Evolutionary conservation across 75 land plant species (phyloP).

Genomic region (Larix kaempferi): DNA sequence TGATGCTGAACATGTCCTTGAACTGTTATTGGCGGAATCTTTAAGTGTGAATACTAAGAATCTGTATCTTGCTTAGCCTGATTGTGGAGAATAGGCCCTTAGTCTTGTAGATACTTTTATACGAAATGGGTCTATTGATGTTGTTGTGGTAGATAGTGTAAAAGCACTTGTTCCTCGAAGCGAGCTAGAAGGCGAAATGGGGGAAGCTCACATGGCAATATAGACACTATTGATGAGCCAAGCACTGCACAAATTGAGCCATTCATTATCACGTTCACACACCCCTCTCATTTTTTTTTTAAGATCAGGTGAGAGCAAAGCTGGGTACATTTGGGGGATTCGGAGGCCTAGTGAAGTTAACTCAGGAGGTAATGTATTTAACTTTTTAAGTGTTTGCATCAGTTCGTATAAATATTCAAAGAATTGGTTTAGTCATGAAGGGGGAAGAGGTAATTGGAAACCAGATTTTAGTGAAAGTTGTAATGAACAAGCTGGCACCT

Average conservation of each 20-base stretch:
- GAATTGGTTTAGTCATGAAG: constrained; percentile 69
- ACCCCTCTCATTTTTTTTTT: constrained; percentile 82
- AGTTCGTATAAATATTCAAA: constrained; percentile 77
- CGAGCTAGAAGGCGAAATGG: constrained; percentile 99
- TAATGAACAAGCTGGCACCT: constrained; percentile 87
- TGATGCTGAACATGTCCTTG: constrained; percentile 98
- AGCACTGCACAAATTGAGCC: constrained; percentile 91
- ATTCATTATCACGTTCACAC: constrained; percentile 80
- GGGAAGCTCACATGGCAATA: constrained; percentile 92
- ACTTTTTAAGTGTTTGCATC: constrained; percentile 97
- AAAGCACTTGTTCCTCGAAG: constrained; percentile 92
- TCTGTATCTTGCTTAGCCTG: constrained; percentile 83
- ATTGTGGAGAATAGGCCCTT: constrained; percentile 93
- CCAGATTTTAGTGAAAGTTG: constrained; percentile 61
- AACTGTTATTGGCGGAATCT: constrained; percentile 72
- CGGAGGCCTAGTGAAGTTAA: constrained; percentile 88
- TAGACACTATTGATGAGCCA: constrained; percentile 98
- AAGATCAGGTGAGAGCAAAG: constrained; percentile 84
- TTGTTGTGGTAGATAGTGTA: constrained; percentile 97
- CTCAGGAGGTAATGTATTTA: constrained; percentile 82
- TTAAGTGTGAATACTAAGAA: constrained; percentile 80
- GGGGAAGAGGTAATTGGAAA: constrained; percentile 94
- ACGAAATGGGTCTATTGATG: constrained; percentile 86
- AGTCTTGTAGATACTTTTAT: constrained; percentile 82
- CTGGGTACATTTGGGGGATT: constrained; percentile 69